Evolutionary conservation across 768 basidiomycete genomes (phyloP), one percentile per base, ranked within the genome.

Genomic region (Gelatoporia subvermispora): DNA sequence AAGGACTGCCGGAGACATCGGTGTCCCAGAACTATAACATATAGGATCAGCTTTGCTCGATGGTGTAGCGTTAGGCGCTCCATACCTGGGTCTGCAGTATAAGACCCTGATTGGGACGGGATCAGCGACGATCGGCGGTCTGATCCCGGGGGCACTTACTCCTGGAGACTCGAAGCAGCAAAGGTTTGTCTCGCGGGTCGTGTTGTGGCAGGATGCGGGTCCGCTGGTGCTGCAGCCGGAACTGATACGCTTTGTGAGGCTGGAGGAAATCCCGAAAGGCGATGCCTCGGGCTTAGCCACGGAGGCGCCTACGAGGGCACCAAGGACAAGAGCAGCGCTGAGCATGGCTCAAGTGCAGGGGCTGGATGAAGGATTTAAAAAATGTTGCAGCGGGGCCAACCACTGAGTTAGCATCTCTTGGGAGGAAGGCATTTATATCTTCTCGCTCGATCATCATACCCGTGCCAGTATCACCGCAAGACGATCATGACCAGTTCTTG

Each of bases 21-120:
- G 79, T 83, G 52, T 88, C 84, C 85, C 86, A 88, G 65, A 88
- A 85, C 80, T 85, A 62, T n/a, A 8, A 38, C 8, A 8, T 8
- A 25, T 25, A 13, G 18, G 10, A 21, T 21, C 44, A 23, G 31
- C 38, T 38, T 15, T 9, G 15, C 22, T 35, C 4, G 13, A 7
- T 7, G 28, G 36, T n/a, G 15, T 7, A 17, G 5, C n/a, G 24
- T 17, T 39, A 35, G 9, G 18, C 46, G 21, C 46, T 38, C 23
- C 55, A 40, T 58, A 73, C 74, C 67, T 79, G 79, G 1, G 76
- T 74, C 51, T 84, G 82, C 51, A 82, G 58, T 24, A 85, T 53
- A 41, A 80, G 66, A 36, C 84, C 85, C 83, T 87, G 37, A 4
- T 20, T n/a, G n/a, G n/a, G n/a, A n/a, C n/a, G n/a, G n/a, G n/a